Conservation (phyloP, 192 early-diverging fungal genomes). For the Bifiguratus adelaidae region DNA sequence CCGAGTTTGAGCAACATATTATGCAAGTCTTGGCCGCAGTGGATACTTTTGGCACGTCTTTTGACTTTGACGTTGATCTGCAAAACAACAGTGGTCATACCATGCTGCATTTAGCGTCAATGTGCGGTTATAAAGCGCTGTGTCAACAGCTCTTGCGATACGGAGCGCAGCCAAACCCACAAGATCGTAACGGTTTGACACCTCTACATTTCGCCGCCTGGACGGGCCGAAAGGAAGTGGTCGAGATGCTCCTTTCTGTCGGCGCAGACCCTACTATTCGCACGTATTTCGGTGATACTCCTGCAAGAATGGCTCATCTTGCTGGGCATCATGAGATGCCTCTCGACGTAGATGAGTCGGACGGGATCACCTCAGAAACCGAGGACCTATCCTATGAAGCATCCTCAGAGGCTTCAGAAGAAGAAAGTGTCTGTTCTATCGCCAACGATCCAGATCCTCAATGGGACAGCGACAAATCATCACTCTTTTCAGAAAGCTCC, state of each 20-base stretch:
- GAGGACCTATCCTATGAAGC: slow-evolving; percentile 1
- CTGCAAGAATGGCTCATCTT: slow-evolving; percentile 5
- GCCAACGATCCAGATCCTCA: too few species aligned
- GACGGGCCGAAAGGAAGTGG: slow-evolving; percentile 36
- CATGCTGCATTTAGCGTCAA: slow-evolving; percentile 53
- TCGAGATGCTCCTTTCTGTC: slow-evolving; percentile 35
- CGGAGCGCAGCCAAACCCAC: slow-evolving; percentile 30
- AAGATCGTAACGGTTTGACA: slow-evolving; percentile 56
- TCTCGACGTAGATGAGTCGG: background rate
- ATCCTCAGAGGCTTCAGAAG: background rate
- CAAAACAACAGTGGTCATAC: slow-evolving; percentile 34
- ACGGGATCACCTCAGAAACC: background rate
- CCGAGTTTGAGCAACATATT: slow-evolving; percentile 22
- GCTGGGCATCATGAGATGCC: slow-evolving; percentile 2
- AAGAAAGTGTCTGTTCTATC: background rate
- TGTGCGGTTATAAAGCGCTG: slow-evolving; percentile 46
- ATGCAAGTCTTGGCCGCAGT: slow-evolving; percentile 22
- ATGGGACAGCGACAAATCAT: too few species aligned
- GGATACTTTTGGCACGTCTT: slow-evolving; percentile 25
- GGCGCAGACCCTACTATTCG: slow-evolving; percentile 3
- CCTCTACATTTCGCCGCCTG: slow-evolving; percentile 62
- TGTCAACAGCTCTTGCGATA: slow-evolving; percentile 24
- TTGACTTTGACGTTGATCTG: slow-evolving; percentile 18
- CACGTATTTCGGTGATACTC: slow-evolving; percentile 3
- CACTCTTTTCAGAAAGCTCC: background rate